phyloP scores from a whole-genome alignment of 805 yeast genomes.

The Kluyveromyces aestuarii region DNA sequence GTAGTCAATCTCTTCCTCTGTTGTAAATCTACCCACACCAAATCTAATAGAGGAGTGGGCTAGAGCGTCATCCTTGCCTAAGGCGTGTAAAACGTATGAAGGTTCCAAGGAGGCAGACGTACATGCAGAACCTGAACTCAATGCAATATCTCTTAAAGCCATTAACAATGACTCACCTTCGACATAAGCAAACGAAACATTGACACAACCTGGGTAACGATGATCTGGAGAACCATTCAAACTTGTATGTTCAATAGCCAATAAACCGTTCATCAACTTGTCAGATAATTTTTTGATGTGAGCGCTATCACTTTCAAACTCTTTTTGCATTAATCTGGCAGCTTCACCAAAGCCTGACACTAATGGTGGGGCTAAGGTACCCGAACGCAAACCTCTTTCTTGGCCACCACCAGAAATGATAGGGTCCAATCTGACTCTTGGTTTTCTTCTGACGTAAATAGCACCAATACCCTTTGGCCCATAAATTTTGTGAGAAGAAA shows the following conservation, averaged over 20 bases:
- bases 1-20: slow-evolving; percentile 92
- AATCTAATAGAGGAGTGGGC: slow-evolving; percentile 98
- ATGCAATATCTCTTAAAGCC: slow-evolving; percentile 96
- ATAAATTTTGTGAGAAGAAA: slow-evolving; percentile 92
- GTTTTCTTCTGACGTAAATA: slow-evolving; percentile 89
- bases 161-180: slow-evolving; percentile 96
- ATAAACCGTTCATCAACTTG: slow-evolving; percentile 61
- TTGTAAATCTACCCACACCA: slow-evolving; percentile 95
- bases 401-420: slow-evolving; percentile 97
- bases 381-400: slow-evolving; percentile 95
- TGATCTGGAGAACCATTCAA: slow-evolving; percentile 74
- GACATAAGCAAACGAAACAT: slow-evolving; percentile 91
- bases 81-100: slow-evolving; percentile 89
- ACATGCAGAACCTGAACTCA: slow-evolving; percentile 96
- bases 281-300: slow-evolving; percentile 66
- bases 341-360: slow-evolving; percentile 98
- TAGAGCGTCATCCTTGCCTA: slow-evolving; percentile 96
- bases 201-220: slow-evolving; percentile 90
- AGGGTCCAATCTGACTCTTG: slow-evolving; percentile 94
- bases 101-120: slow-evolving; percentile 98
- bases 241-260: slow-evolving; percentile 80
- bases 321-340: slow-evolving; percentile 69
- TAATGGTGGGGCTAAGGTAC: slow-evolving; percentile 94
- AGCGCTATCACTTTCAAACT: slow-evolving; percentile 60
- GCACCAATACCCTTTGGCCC: slow-evolving; percentile 99